Conservation (phyloP, 345 rosid species). For the Syzygium oleosum region DNA sequence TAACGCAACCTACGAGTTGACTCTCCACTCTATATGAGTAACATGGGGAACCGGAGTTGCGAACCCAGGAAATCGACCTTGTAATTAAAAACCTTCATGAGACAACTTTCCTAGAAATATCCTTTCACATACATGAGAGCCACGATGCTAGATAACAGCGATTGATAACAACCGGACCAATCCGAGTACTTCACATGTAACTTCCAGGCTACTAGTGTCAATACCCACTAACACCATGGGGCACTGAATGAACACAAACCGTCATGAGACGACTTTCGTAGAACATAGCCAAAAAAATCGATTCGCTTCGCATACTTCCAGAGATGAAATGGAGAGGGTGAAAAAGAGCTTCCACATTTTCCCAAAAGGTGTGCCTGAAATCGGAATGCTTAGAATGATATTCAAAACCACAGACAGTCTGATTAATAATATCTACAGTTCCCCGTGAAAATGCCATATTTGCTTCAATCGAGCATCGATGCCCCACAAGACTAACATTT, state of each 20-base stretch:
- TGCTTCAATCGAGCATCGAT: not conserved
- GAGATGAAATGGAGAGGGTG: not conserved
- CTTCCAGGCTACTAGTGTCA: not conserved
- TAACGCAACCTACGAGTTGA: not conserved
- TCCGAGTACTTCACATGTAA: not conserved
- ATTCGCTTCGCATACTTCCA: not conserved
- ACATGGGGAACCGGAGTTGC: not conserved
- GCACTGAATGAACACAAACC: not conserved
- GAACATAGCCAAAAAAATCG: not conserved
- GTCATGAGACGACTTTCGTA: not conserved
- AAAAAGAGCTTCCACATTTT: not conserved
- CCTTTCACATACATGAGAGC: not conserved
- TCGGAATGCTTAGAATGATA: not conserved
- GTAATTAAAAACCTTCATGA: not conserved
- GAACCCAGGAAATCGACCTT: not conserved
- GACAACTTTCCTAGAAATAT: not conserved
- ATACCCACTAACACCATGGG: not conserved
- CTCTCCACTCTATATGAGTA: not conserved
- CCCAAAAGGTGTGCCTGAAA: not conserved
- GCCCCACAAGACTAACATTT: not conserved
- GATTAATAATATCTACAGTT: not conserved
- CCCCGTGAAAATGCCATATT: not conserved
- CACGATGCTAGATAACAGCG: not conserved
- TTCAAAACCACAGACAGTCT: not conserved
- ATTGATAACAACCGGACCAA: not conserved